These are phyloP conservation scores for Micromonas pusilla DNA, from an alignment of 139 green algal species.

Conservation along the genomic window DNA sequence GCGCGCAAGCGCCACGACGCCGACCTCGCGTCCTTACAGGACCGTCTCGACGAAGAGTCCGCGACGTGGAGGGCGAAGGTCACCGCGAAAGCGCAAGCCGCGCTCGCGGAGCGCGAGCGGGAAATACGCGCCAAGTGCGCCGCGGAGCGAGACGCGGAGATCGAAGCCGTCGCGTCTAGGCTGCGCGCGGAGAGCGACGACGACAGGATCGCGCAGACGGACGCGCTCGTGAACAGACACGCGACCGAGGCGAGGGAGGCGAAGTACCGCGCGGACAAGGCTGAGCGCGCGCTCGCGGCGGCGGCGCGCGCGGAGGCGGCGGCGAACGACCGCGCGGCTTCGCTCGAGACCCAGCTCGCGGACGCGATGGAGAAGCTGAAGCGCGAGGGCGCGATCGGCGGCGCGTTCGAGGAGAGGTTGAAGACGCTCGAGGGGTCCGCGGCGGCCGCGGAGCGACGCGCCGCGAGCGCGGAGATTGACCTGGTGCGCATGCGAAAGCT, in stretches of 20 bases:
- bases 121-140: background rate
- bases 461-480: background rate
- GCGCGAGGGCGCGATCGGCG: background rate
- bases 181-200: no score
- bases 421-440: conserved; percentile 8
- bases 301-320: conserved; percentile 19
- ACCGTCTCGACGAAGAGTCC: conserved; percentile 42
- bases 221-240: no score
- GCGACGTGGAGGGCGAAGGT: conserved; percentile 53
- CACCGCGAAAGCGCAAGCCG: conserved; percentile 39
- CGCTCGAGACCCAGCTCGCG: conserved; percentile 16
- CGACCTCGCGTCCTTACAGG: conserved; percentile 27
- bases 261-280: background rate
- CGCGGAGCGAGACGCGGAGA: conserved; percentile 20
- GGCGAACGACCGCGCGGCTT: conserved; percentile 6
- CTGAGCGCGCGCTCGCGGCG: conserved; percentile 17
- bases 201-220: no score
- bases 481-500: background rate
- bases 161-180: conserved; percentile 11
- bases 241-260: conserved; percentile 10
- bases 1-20: conserved; percentile 38
- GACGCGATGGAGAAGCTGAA: background rate
- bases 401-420: background rate
- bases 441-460: background rate
- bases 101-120: conserved; percentile 38